Evolutionary conservation across 352 stramenopile species (phyloP).

Genomic region (Pythium aphanidermatum): DNA sequence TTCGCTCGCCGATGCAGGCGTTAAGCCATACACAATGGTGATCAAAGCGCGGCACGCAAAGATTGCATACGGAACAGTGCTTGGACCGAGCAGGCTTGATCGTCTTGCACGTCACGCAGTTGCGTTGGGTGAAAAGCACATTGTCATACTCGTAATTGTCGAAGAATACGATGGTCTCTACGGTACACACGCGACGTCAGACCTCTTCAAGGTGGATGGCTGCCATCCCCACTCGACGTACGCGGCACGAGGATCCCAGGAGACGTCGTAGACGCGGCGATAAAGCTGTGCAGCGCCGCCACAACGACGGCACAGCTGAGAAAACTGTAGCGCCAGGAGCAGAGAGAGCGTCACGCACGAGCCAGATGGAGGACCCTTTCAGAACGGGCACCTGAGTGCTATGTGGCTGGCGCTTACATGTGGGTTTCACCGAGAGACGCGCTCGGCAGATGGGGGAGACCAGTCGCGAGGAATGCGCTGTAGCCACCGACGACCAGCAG

Average conservation of each 20-base stretch:
- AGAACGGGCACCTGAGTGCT: background rate
- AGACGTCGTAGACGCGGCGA: constrained; percentile 32
- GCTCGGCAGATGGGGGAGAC: constrained; percentile 36
- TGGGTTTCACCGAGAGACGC: constrained; percentile 32
- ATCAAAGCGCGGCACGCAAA: constrained; percentile 58
- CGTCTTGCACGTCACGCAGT: constrained; percentile 41
- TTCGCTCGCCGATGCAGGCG: constrained; percentile 54
- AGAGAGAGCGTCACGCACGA: no score
- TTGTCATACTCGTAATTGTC: constrained; percentile 51
- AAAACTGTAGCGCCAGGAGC: constrained; percentile 14
- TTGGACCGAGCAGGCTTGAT: constrained; percentile 62
- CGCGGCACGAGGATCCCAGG: constrained; percentile 37
- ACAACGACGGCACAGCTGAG: constrained; percentile 33
- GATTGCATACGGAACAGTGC: constrained; percentile 60
- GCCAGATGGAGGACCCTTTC: background rate
- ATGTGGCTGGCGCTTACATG: constrained; percentile 20
- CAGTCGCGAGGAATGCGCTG: constrained; percentile 41
- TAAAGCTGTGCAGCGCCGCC: constrained; percentile 42
- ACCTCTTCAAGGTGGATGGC: no score
- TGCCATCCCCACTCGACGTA: no score
- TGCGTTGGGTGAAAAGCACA: constrained; percentile 29
- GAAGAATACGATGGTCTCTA: constrained; percentile 43
- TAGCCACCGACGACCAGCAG: constrained; percentile 52
- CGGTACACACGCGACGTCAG: no score
- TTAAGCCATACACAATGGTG: constrained; percentile 70